A percentile compares a stretch with the other conserved stretches of the same genome.
Evolutionary conservation across 768 basidiomycete genomes (phyloP).

Genomic region (Tylopilus vinaceipallidus): DNA sequence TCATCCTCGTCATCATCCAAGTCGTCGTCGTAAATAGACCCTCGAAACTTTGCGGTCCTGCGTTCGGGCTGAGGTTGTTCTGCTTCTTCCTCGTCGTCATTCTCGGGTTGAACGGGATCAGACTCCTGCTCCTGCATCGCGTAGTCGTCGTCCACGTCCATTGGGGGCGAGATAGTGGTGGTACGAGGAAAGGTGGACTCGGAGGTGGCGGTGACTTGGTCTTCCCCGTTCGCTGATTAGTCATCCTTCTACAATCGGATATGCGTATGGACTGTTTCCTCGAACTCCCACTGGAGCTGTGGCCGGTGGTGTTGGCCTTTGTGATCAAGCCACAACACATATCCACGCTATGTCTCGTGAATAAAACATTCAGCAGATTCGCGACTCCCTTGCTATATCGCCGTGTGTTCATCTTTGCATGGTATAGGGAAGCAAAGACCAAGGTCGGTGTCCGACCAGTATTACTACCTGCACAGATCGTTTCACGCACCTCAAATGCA

Average conservation of each 20-base stretch:
- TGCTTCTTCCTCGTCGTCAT: slow-evolving; percentile 41
- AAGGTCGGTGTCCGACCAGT: slow-evolving; percentile 40
- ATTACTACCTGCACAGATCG: neutral
- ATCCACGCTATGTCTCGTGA: slow-evolving; percentile 53
- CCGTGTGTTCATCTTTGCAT: slow-evolving; percentile 60
- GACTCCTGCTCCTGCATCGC: slow-evolving; percentile 29
- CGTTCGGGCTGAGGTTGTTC: slow-evolving; percentile 21
- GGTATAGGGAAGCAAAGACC: slow-evolving; percentile 64
- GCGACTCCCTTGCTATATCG: slow-evolving; percentile 55
- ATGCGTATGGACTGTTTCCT: slow-evolving; percentile 43
- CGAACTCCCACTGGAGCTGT: slow-evolving; percentile 65
- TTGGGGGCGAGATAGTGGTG: slow-evolving; percentile 26
- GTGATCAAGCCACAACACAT: slow-evolving; percentile 54
- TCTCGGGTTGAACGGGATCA: slow-evolving; percentile 29
- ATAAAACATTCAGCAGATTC: slow-evolving; percentile 51
- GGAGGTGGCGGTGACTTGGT: neutral
- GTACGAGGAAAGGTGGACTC: slow-evolving; percentile 21
- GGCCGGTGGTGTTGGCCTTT: slow-evolving; percentile 53
- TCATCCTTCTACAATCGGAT: slow-evolving; percentile 16
- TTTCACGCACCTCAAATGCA: slow-evolving; percentile 23
- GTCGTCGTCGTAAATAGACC: slow-evolving; percentile 35
- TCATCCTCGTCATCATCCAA: slow-evolving; percentile 49
- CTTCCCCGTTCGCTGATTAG: slow-evolving; percentile 16
- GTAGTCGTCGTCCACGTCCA: slow-evolving; percentile 37
- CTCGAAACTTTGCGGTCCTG: slow-evolving; percentile 24